phyloP scores from a whole-genome alignment of 345 rosid genomes.

The Rubroshorea leprosula region DNA sequence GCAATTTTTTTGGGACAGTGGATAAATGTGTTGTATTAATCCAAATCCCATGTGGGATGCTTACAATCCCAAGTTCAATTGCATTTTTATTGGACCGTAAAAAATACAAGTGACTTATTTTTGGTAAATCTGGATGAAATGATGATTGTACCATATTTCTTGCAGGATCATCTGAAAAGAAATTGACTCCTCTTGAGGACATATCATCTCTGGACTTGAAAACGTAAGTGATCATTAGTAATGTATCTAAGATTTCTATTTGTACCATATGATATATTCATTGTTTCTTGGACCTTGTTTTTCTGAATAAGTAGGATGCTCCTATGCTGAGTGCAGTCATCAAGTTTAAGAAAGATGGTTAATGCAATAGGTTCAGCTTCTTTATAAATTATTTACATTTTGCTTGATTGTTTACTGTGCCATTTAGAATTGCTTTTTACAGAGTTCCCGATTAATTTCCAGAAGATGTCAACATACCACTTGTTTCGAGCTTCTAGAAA shows the following conservation, averaged over 20 bases:
- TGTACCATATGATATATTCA: neutral
- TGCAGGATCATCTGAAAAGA: slow-evolving; percentile 62
- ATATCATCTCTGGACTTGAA: slow-evolving; percentile 58
- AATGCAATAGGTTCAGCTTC: neutral
- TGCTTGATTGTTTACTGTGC: neutral
- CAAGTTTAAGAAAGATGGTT: slow-evolving; percentile 1
- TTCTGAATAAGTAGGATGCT: slow-evolving; percentile 3
- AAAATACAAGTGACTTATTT: neutral
- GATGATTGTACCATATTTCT: slow-evolving; percentile 6
- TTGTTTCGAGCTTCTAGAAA: slow-evolving; percentile 5
- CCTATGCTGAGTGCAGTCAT: neutral
- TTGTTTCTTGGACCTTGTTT: neutral
- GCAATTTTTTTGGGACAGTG: no score
- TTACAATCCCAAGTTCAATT: neutral
- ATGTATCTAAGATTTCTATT: neutral
- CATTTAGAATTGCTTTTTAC: neutral
- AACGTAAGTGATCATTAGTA: slow-evolving; percentile 43
- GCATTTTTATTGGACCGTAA: neutral
- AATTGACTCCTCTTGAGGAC: slow-evolving; percentile 53
- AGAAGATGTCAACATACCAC: neutral
- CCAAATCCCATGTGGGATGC: no score
- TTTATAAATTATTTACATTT: neutral
- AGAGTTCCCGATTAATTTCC: neutral
- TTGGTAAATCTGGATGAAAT: slow-evolving; percentile 1
- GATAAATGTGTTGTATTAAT: no score